Evolutionary conservation across 352 stramenopile species (phyloP).

Genomic region (Chrysophaeum taylorii): DNA sequence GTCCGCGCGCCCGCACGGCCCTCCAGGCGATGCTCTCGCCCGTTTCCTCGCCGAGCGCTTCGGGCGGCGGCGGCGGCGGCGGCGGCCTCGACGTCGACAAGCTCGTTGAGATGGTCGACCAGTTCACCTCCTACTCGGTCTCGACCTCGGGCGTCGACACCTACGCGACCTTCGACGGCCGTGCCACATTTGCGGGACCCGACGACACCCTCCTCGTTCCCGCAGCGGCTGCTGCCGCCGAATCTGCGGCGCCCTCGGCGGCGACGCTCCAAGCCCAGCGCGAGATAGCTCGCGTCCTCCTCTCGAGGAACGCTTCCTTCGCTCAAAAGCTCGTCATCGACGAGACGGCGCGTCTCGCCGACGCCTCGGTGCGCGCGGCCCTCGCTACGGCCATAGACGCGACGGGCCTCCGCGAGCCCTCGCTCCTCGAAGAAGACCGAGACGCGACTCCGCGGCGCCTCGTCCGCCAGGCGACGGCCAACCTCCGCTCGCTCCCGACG

Average conservation of each 20-base stretch:
- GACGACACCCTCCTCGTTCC: not conserved
- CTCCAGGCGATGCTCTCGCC: slow-evolving; percentile 31
- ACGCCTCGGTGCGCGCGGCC: slow-evolving; percentile 9
- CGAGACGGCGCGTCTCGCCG: slow-evolving; percentile 2
- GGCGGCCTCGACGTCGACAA: not conserved
- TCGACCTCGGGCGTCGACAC: slow-evolving; percentile 4
- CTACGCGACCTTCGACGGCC: too few relatives aligned
- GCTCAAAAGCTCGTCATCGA: slow-evolving; percentile 18
- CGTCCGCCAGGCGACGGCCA: not conserved
- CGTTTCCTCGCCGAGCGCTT: not conserved
- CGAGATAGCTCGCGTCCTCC: slow-evolving; percentile 8
- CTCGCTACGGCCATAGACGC: not conserved
- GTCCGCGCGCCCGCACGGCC: slow-evolving; percentile 27
- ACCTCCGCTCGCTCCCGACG: not conserved
- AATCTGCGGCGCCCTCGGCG: not conserved
- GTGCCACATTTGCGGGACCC: too few relatives aligned
- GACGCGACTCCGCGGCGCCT: not conserved
- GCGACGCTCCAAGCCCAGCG: slow-evolving; percentile 1
- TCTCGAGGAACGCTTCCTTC: slow-evolving; percentile 6
- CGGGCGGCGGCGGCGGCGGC: too few relatives aligned
- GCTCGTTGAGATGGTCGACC: slow-evolving; percentile 19
- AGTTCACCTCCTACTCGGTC: slow-evolving; percentile 18
- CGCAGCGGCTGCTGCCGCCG: not conserved
- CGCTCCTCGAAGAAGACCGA: not conserved
- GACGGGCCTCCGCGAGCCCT: not conserved